These are phyloP conservation scores for Solanum lycopersicoides DNA, from an alignment of 257 asterid species.

Conservation along the genomic window DNA sequence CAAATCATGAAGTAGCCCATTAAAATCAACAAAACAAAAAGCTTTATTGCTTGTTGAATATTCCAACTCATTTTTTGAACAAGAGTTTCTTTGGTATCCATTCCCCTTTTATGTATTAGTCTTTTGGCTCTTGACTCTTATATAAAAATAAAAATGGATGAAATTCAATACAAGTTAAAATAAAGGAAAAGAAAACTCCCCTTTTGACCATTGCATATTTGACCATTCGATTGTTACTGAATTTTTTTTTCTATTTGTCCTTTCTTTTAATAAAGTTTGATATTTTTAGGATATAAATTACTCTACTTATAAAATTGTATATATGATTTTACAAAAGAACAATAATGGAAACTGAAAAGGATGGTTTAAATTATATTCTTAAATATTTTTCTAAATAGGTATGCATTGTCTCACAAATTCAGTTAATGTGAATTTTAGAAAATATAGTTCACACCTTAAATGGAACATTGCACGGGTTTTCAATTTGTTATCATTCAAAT, in stretches of 20 bases:
- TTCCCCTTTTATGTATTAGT: background rate
- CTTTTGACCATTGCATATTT: background rate
- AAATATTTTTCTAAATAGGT: too few relatives aligned
- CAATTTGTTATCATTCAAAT: background rate
- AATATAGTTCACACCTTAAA: background rate
- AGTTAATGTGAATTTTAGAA: too few relatives aligned
- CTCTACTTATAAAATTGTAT: too few relatives aligned
- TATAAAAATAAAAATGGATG: background rate
- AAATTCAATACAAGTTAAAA: background rate
- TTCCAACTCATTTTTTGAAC: slow-evolving; percentile 1
- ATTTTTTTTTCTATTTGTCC: too few relatives aligned
- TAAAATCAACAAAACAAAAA: slow-evolving; percentile 16
- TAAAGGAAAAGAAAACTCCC: background rate
- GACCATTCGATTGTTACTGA: background rate
- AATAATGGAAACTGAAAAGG: too few relatives aligned
- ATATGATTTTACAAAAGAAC: too few relatives aligned
- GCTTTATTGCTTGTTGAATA: slow-evolving; percentile 21
- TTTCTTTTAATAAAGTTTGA: too few relatives aligned
- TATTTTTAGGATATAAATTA: too few relatives aligned
- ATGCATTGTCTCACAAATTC: too few relatives aligned
- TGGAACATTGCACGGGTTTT: background rate
- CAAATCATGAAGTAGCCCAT: slow-evolving; percentile 34
- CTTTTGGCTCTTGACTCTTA: background rate
- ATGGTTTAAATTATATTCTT: too few relatives aligned
- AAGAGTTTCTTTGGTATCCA: background rate